Evolutionary conservation across 306 rosid species (phyloP).

Genomic region (Hippophae gyantsensis): DNA sequence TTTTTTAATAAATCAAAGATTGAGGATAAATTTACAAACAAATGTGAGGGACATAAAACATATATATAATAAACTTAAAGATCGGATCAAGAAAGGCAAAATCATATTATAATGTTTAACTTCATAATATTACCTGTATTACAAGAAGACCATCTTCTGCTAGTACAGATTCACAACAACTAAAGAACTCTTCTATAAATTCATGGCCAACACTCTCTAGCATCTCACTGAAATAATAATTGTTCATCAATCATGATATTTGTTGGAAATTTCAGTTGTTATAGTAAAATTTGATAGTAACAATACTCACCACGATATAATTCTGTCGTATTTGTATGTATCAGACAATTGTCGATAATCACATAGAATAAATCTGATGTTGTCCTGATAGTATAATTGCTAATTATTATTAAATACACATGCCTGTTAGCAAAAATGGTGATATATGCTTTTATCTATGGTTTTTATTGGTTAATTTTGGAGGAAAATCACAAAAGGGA

Average conservation of each 20-base stretch:
- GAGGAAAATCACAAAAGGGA: no score
- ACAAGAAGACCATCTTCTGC: slow-evolving; percentile 67
- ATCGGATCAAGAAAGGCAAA: no score
- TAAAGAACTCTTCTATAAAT: slow-evolving; percentile 71
- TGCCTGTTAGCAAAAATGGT: neutral
- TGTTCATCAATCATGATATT: neutral
- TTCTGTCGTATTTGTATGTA: slow-evolving; percentile 51
- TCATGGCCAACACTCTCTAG: slow-evolving; percentile 79
- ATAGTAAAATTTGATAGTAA: slow-evolving; percentile 1
- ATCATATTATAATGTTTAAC: no score
- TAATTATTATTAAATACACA: neutral
- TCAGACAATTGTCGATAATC: slow-evolving; percentile 76
- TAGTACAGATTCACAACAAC: slow-evolving; percentile 64
- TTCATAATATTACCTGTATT: slow-evolving; percentile 43
- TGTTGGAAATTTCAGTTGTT: neutral
- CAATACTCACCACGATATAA: slow-evolving; percentile 67
- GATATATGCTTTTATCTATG: no score
- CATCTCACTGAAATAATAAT: slow-evolving; percentile 56
- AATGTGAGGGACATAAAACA: no score
- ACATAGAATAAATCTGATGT: slow-evolving; percentile 55
- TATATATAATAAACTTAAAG: no score
- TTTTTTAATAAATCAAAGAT: no score
- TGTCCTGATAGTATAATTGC: slow-evolving; percentile 33
- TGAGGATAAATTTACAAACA: no score
- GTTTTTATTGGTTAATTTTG: no score